These are phyloP conservation scores for Stylonectria norvegica DNA, from an alignment of 2,329 filamentous ascomycete genomes.

Conservation along the genomic window DNA sequence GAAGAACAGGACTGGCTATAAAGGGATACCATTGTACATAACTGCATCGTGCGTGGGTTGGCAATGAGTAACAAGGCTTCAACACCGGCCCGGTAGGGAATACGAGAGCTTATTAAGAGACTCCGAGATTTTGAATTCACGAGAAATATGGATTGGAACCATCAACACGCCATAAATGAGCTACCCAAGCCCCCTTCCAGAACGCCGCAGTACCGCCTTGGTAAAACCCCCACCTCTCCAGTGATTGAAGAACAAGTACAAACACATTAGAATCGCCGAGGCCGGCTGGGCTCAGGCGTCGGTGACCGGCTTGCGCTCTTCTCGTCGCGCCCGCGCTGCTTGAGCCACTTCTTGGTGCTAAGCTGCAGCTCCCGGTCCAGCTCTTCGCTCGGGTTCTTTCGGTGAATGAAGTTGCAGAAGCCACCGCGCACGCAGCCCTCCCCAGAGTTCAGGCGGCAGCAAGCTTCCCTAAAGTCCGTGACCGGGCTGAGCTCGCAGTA, in stretches of 20 bases:
- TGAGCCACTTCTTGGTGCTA: constrained; percentile 94
- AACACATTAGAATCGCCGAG: constrained; percentile 53
- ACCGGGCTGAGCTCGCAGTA: constrained; percentile 97
- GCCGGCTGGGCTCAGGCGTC: constrained; percentile 77
- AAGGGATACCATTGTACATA: constrained; percentile 23
- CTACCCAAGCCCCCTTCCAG: constrained; percentile 14
- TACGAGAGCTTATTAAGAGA: constrained; percentile 4
- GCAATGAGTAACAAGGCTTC: constrained; percentile 27
- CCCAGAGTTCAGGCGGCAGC: constrained; percentile 88
- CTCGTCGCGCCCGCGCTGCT: constrained; percentile 76
- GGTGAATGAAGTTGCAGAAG: constrained; percentile 99
- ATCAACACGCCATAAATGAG: constrained; percentile 15
- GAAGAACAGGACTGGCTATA: constrained; percentile 23
- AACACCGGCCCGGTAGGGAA: constrained; percentile 21
- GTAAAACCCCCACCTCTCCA: constrained; percentile 4
- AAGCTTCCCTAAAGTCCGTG: constrained; percentile 96
- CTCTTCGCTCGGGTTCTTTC: constrained; percentile 89
- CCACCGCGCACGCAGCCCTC: constrained; percentile 94
- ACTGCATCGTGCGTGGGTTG: constrained; percentile 21
- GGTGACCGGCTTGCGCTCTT: constrained; percentile 79
- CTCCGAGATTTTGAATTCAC: not conserved
- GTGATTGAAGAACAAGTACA: constrained; percentile 5
- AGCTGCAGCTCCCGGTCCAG: constrained; percentile 84
- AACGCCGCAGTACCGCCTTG: constrained; percentile 26
- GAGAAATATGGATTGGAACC: constrained; percentile 10